phyloP scores from a whole-genome alignment of 345 rosid genomes.

The Eucalyptus dawsonii region DNA sequence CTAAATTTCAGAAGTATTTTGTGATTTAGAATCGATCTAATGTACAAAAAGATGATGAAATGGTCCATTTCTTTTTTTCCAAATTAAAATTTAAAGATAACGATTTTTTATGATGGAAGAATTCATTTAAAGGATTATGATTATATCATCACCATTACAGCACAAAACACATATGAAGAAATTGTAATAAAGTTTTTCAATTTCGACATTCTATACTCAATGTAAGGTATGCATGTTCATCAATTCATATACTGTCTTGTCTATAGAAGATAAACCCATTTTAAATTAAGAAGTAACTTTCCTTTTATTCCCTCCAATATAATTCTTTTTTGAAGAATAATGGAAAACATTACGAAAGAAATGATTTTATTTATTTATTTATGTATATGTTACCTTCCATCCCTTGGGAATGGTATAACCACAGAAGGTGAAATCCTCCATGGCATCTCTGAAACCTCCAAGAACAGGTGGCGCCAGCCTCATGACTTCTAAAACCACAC shows the following conservation, averaged over 20 bases:
- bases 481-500: background rate
- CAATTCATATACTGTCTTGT: background rate
- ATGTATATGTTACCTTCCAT: conserved; percentile 19
- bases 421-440: conserved; percentile 16
- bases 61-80: background rate
- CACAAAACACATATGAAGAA: background rate
- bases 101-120: background rate
- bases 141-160: background rate
- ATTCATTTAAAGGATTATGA: background rate
- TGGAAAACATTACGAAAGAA: too few species aligned
- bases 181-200: background rate
- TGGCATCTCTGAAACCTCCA: conserved; percentile 3
- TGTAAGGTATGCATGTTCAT: background rate
- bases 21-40: background rate
- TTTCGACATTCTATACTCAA: background rate
- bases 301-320: background rate
- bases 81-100: background rate
- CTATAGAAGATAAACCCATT: background rate
- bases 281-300: background rate
- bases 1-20: background rate
- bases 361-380: too few species aligned
- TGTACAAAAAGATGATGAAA: background rate
- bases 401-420: conserved; percentile 34
- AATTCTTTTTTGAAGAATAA: too few species aligned
- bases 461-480: background rate